Conservation (phyloP, 2,329 filamentous ascomycete species). For the Arthroderma sp. region DNA sequence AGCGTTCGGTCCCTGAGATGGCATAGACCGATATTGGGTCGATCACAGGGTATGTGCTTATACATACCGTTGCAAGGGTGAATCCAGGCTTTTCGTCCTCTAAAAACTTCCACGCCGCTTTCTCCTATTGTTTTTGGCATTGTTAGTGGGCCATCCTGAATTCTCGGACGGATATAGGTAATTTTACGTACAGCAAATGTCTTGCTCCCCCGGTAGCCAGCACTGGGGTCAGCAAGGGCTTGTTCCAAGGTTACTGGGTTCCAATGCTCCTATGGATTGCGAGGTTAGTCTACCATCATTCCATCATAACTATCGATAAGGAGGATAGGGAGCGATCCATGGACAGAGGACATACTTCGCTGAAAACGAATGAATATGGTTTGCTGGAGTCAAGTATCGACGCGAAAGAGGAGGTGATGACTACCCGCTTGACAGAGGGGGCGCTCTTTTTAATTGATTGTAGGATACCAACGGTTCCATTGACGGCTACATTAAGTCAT, state of each 20-base stretch:
- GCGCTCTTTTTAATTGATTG: slow-evolving; percentile 48
- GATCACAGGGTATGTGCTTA: not conserved
- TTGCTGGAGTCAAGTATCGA: slow-evolving; percentile 41
- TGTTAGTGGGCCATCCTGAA: not conserved
- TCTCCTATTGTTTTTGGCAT: slow-evolving; percentile 29
- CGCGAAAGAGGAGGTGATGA: slow-evolving; percentile 58
- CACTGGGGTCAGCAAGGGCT: slow-evolving; percentile 20
- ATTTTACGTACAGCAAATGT: slow-evolving; percentile 24
- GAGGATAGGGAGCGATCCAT: not conserved
- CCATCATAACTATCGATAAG: not conserved
- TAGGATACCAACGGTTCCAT: slow-evolving; percentile 50
- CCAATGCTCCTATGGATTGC: slow-evolving; percentile 23
- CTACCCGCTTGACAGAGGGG: slow-evolving; percentile 58
- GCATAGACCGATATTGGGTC: not conserved
- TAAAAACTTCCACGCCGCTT: slow-evolving; percentile 53
- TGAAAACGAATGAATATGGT: slow-evolving; percentile 21
- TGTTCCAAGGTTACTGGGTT: slow-evolving; percentile 33
- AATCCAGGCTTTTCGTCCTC: slow-evolving; percentile 45
- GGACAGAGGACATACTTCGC: slow-evolving; percentile 5
- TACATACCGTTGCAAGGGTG: slow-evolving; percentile 42
- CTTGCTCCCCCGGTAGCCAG: slow-evolving; percentile 41
- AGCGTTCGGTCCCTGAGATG: not conserved
- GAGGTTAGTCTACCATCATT: not conserved
- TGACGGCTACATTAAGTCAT: slow-evolving; percentile 37
- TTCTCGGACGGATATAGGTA: not conserved